phyloP scores from a whole-genome alignment of 1,139 yeast species.

The Entelexis sorbosivorans region DNA sequence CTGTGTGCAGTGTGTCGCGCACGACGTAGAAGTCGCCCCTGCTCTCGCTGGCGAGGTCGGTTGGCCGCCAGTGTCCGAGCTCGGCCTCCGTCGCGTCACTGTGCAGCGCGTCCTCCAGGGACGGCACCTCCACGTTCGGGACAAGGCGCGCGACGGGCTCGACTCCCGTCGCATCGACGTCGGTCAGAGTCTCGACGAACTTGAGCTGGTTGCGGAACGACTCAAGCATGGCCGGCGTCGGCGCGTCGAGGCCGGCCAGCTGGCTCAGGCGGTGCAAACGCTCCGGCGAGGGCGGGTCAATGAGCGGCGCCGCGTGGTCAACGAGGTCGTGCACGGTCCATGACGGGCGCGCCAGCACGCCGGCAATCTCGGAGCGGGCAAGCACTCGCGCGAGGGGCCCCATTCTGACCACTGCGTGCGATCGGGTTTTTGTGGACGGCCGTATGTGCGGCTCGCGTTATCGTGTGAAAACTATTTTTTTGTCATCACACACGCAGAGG shows the following conservation, averaged over 20 bases:
- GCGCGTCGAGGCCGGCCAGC: slow-evolving; percentile 21
- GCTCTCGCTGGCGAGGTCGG: slow-evolving; percentile 25
- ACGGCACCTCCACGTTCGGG: slow-evolving; percentile 19
- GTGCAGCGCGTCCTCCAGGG: slow-evolving; percentile 4
- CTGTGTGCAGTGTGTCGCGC: slow-evolving; percentile 27
- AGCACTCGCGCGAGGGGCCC: neutral
- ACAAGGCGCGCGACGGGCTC: slow-evolving; percentile 30
- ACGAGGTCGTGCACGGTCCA: slow-evolving; percentile 22
- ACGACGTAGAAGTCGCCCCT: slow-evolving; percentile 27
- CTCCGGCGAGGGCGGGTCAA: slow-evolving; percentile 18
- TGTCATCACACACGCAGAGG: no score
- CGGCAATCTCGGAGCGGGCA: slow-evolving; percentile 3
- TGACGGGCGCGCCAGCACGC: slow-evolving; percentile 11
- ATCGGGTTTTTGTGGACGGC: neutral
- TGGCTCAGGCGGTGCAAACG: slow-evolving; percentile 14
- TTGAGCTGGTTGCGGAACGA: slow-evolving; percentile 31
- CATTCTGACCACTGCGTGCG: neutral
- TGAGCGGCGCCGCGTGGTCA: slow-evolving; percentile 18
- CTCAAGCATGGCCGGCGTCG: slow-evolving; percentile 20
- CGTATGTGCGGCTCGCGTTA: neutral
- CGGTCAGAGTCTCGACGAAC: slow-evolving; percentile 31
- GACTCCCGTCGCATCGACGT: slow-evolving; percentile 29
- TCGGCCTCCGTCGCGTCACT: slow-evolving; percentile 9
- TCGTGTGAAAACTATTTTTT: neutral
- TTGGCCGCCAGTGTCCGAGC: slow-evolving; percentile 27